Evolutionary conservation across 345 rosid genomes (phyloP), one percentile per base, ranked within the genome.

Genomic region (Tarenaya hassleriana): DNA sequence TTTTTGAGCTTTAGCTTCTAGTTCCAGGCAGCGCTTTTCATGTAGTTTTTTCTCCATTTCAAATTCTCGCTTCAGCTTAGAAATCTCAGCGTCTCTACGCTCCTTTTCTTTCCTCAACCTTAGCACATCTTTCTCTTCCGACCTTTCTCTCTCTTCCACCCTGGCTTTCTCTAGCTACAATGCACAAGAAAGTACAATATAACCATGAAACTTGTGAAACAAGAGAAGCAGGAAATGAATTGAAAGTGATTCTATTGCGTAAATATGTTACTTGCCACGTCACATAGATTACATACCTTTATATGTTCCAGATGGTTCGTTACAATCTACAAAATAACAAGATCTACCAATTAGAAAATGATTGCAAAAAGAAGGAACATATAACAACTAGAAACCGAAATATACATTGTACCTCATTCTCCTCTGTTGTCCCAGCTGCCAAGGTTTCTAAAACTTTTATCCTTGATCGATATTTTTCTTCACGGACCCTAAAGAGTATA

Each of bases 401-500:
- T 39, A 54, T 50, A 9, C 16, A 33, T 52, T 58, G 12, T 66
- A 92, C 98, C 91, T 76, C 80, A 37, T 83, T 77, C 73, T 92
- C 98, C 67, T 78, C 78, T 41, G 76, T 61, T 33, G 81, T 62
- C 60, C 97, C 97, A 55, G 73, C 70, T 48, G 72, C 82, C 47
- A 92, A 75, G 64, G 95, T 78, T 68, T 88, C 98, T 52, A 88
- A 74, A 16, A 74, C 82, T 67, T 69, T 81, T 40, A 83, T 69
- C 71, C 74, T 83, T 53, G 86, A 77, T 56, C 73, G 87, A 66
- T 75, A 85, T 75, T 81, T 92, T 58, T 80, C 94, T 41, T 82
- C 83, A 45, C 81, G 83, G 56, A 66, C 77, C 61, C 73, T 77
- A 54, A 67, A 70, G 62, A 83, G 71, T 44, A 69, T 75, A 57